A percentile compares a stretch with the other conserved stretches of the same genome.
Conservation (phyloP, 2,329 filamentous ascomycete species). For the Botrytis cinerea region DNA sequence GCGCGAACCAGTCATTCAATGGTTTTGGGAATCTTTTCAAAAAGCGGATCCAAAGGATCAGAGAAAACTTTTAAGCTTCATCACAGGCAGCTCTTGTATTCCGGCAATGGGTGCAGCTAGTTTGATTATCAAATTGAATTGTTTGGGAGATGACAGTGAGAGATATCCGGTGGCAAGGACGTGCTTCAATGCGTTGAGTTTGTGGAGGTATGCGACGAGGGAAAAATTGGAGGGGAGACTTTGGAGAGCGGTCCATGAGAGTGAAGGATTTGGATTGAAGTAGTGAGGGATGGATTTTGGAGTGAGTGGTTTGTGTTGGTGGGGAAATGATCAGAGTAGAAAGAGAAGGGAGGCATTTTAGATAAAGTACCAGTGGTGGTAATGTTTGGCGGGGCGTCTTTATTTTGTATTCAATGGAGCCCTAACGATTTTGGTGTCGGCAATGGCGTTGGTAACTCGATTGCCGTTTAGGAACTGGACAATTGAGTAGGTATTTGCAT, state of each 20-base stretch:
- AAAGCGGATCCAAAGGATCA: conserved; percentile 67
- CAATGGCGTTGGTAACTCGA: conserved; percentile 10
- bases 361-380: background rate
- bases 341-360: conserved; percentile 6
- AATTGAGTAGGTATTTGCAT: background rate
- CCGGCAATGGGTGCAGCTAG: conserved; percentile 84
- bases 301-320: background rate
- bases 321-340: background rate
- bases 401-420: conserved; percentile 23
- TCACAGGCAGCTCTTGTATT: conserved; percentile 88
- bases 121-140: conserved; percentile 73
- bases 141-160: conserved; percentile 70
- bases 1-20: conserved; percentile 67
- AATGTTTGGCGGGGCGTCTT: conserved; percentile 13
- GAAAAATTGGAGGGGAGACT: conserved; percentile 70
- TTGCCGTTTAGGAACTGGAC: conserved; percentile 3
- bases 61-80: conserved; percentile 77
- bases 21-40: conserved; percentile 88
- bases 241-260: conserved; percentile 85
- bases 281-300: conserved; percentile 42
- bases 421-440: conserved; percentile 14
- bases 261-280: conserved; percentile 89
- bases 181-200: conserved; percentile 82
- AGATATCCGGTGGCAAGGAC: conserved; percentile 85
- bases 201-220: conserved; percentile 71